Conservation (phyloP, 2,329 filamentous ascomycete genomes). For the Hymenoscyphus salicellus region DNA sequence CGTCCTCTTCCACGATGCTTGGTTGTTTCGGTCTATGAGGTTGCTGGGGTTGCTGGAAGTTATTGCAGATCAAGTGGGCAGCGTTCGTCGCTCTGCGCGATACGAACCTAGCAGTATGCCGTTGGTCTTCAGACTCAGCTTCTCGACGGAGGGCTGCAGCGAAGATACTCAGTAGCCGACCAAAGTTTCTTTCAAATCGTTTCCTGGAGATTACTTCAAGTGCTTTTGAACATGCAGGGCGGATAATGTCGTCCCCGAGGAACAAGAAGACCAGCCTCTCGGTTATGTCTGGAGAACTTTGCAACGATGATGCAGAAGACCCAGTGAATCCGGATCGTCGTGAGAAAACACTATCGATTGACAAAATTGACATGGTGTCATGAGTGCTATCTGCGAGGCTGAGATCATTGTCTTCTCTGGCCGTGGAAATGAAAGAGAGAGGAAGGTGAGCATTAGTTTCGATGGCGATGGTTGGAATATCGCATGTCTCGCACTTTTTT, state of each 20-base stretch:
- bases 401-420: neutral
- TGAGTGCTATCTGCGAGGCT: neutral
- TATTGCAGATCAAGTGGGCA: slow-evolving; percentile 19
- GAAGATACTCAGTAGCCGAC: slow-evolving; percentile 15
- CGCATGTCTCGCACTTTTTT: no score
- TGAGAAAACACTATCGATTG: slow-evolving; percentile 19
- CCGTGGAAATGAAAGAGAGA: neutral
- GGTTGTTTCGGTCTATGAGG: no score
- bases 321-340: neutral
- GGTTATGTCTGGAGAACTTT: slow-evolving; percentile 5
- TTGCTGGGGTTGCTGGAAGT: neutral
- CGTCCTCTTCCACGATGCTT: slow-evolving; percentile 2
- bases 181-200: slow-evolving; percentile 19
- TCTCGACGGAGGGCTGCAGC: slow-evolving; percentile 14
- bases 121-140: slow-evolving; percentile 11
- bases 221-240: slow-evolving; percentile 10
- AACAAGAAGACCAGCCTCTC: slow-evolving; percentile 18
- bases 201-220: slow-evolving; percentile 4
- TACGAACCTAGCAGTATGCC: slow-evolving; percentile 18
- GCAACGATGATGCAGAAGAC: slow-evolving; percentile 17
- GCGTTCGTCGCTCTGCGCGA: slow-evolving; percentile 17
- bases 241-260: slow-evolving; percentile 12
- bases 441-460: no score
- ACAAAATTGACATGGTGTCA: slow-evolving; percentile 5
- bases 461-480: no score